phyloP scores from a whole-genome alignment of 345 rosid genomes.

The Orychophragmus violaceus region DNA sequence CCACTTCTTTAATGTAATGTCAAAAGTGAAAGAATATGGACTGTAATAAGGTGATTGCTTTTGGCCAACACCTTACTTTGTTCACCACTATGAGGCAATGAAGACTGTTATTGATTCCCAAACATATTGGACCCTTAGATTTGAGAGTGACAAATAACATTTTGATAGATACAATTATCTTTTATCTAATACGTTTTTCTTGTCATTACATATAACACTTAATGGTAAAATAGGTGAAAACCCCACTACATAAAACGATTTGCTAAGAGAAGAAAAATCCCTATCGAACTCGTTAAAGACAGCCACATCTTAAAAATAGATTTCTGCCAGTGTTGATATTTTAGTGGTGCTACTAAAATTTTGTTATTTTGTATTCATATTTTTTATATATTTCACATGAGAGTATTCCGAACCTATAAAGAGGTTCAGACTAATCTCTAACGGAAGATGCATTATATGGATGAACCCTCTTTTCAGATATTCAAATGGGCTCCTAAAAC shows the following conservation, averaged over 20 bases:
- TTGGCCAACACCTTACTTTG: slow-evolving; percentile 31
- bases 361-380: no score
- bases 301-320: neutral
- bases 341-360: no score
- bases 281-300: slow-evolving; percentile 3
- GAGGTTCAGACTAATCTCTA: no score
- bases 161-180: neutral
- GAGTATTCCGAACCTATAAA: no score
- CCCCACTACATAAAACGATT: slow-evolving; percentile 7
- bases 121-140: slow-evolving; percentile 30
- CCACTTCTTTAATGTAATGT: slow-evolving; percentile 22
- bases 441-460: no score
- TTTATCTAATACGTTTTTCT: neutral
- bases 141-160: slow-evolving; percentile 15
- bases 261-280: neutral
- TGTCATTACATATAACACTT: slow-evolving; percentile 1
- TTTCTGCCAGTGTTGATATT: no score
- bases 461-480: no score
- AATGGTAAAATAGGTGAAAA: slow-evolving; percentile 12
- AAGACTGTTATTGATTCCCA: slow-evolving; percentile 36
- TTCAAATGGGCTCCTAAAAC: no score
- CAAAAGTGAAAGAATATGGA: slow-evolving; percentile 21
- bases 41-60: slow-evolving; percentile 30
- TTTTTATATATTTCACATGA: no score
- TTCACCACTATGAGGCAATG: slow-evolving; percentile 30